Conservation (phyloP, 202 grass and related monocot genomes). For the Panicum virgatum region DNA sequence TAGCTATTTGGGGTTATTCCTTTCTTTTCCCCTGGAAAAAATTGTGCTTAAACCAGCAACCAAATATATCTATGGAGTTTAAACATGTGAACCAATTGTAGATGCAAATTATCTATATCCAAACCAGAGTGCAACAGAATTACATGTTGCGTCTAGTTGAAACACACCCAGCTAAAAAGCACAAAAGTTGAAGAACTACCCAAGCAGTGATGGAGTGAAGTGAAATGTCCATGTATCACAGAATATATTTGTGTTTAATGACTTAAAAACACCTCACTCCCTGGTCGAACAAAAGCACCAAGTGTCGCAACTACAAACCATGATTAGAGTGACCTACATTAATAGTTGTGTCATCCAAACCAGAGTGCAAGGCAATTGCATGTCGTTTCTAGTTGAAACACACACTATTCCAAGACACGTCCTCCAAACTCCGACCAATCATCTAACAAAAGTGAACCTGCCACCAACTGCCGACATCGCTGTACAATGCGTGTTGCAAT, state of each 20-base stretch:
- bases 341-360: background rate
- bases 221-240: too few relatives aligned
- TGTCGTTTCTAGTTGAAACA: background rate
- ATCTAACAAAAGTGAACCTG: background rate
- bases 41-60: background rate
- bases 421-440: background rate
- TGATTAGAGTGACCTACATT: background rate
- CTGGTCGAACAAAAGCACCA: too few relatives aligned
- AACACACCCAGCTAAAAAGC: background rate
- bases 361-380: background rate
- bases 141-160: background rate
- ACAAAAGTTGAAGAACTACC: too few relatives aligned
- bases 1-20: background rate
- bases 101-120: background rate
- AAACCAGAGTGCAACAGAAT: constrained; percentile 5
- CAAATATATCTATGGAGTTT: background rate
- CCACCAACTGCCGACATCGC: background rate
- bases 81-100: background rate
- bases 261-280: too few relatives aligned
- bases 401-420: background rate
- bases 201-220: too few relatives aligned
- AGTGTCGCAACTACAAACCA: too few relatives aligned
- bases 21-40: constrained; percentile 16
- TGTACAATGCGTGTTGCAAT: background rate
- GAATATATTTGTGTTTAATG: too few relatives aligned